Conservation (phyloP, 495 filamentous ascomycete species). For the Penicillium atrosanguineum region DNA sequence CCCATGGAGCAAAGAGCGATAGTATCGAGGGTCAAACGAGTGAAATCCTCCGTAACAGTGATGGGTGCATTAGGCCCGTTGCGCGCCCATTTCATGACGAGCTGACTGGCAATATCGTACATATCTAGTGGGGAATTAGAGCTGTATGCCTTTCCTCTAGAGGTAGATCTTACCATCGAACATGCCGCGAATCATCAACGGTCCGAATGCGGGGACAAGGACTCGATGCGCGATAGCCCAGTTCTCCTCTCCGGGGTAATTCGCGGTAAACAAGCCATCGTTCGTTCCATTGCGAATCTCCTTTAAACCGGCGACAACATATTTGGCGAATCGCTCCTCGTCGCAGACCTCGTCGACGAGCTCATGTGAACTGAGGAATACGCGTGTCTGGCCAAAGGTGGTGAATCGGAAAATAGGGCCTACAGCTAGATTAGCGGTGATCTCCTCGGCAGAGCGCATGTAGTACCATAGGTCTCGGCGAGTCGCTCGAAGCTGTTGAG, state of each 20-base stretch:
- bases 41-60: conserved; percentile 67
- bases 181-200: conserved; percentile 65
- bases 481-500: conserved; percentile 52
- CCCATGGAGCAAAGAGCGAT: conserved; percentile 73
- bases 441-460: background rate
- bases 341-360: conserved; percentile 66
- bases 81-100: conserved; percentile 75
- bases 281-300: conserved; percentile 58
- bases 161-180: conserved; percentile 44
- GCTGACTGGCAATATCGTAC: conserved; percentile 68
- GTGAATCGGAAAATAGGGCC: conserved; percentile 56
- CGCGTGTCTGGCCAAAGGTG: conserved; percentile 21
- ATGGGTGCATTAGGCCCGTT: conserved; percentile 57
- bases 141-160: background rate
- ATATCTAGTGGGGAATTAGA: conserved; percentile 47
- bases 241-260: conserved; percentile 54
- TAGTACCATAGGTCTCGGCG: conserved; percentile 60
- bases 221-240: conserved; percentile 76
- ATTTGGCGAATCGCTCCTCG: conserved; percentile 64
- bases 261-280: conserved; percentile 70
- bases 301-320: conserved; percentile 40
- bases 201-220: conserved; percentile 65
- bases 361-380: conserved; percentile 49
- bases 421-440: background rate
- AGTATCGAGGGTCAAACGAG: conserved; percentile 69